A percentile compares a stretch with the other conserved stretches of the same genome.
These are phyloP conservation scores for Aspergillus ochraceoroseus DNA, from an alignment of 2,329 filamentous ascomycete genomes.

Conservation along the genomic window DNA sequence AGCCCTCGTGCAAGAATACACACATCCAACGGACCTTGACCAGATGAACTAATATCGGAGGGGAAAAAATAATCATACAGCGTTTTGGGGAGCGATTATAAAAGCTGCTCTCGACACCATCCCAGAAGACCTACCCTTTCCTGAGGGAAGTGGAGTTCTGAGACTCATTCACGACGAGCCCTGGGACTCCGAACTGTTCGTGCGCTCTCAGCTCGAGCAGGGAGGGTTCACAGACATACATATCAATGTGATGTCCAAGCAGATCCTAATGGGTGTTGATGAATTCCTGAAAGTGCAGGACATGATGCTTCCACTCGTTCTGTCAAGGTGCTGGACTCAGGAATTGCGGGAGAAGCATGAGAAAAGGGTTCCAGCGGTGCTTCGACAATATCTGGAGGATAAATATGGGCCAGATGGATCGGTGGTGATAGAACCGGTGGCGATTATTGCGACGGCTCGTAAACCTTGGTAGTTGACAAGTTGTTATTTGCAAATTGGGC, in stretches of 20 bases:
- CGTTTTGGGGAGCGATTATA: conserved; percentile 28
- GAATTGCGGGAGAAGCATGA: conserved; percentile 24
- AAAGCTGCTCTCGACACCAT: conserved; percentile 26
- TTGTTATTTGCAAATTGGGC: too few species aligned
- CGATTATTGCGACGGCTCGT: conserved; percentile 30
- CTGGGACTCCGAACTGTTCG: conserved; percentile 25
- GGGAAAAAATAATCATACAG: conserved; percentile 12
- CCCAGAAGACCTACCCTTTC: conserved; percentile 26
- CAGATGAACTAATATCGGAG: too few species aligned
- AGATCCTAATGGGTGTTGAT: conserved; percentile 13
- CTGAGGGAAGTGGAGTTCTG: conserved; percentile 22
- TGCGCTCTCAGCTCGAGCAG: conserved; percentile 21
- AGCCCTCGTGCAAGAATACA: not conserved
- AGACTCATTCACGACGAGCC: conserved; percentile 15
- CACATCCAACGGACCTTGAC: conserved; percentile 1
- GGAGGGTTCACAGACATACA: conserved; percentile 25
- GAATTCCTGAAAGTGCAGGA: conserved; percentile 23
- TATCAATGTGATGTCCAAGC: conserved; percentile 19
- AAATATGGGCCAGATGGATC: conserved; percentile 23
- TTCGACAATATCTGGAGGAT: conserved; percentile 25
- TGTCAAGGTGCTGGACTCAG: conserved; percentile 28
- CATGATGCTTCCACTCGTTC: conserved; percentile 22
- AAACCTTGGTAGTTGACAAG: conserved; percentile 26
- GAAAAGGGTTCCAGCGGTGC: conserved; percentile 20
- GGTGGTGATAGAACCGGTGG: conserved; percentile 25